These are phyloP conservation scores for Sarocladiaceae sp. DNA, from an alignment of 2,329 filamentous ascomycete species.

Conservation along the genomic window DNA sequence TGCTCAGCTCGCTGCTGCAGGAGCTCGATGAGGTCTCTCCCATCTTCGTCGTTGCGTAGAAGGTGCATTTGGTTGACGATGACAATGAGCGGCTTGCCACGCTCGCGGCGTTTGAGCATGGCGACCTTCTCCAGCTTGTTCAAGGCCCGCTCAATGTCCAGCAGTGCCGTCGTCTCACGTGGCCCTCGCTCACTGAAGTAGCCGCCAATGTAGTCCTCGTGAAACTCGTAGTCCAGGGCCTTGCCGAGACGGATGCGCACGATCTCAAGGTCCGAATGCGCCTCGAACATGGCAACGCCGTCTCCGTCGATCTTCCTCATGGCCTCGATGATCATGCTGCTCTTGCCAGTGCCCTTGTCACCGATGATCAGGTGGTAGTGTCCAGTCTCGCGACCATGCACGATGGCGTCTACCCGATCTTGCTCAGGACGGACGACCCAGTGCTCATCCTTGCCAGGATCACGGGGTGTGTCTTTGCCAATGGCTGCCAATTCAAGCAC, in stretches of 20 bases:
- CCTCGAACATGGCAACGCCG: constrained; percentile 91
- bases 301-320: constrained; percentile 92
- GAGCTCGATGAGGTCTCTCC: constrained; percentile 88
- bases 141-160: constrained; percentile 94
- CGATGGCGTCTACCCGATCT: constrained; percentile 72
- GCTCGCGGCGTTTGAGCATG: constrained; percentile 58
- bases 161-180: constrained; percentile 81
- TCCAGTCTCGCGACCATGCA: constrained; percentile 66
- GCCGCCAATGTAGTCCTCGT: constrained; percentile 95
- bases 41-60: constrained; percentile 85
- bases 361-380: constrained; percentile 91
- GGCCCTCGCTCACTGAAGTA: constrained; percentile 94
- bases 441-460: constrained; percentile 34
- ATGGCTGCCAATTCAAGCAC: constrained; percentile 75
- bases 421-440: constrained; percentile 89
- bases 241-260: constrained; percentile 91
- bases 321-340: constrained; percentile 89
- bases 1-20: constrained; percentile 94
- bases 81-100: constrained; percentile 72
- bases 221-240: constrained; percentile 91
- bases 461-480: constrained; percentile 49
- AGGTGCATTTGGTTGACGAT: constrained; percentile 95
- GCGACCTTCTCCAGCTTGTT: constrained; percentile 99
- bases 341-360: constrained; percentile 96
- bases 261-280: constrained; percentile 91